Conservation (phyloP, 163 green algal genomes). For the Picocystis sp. region DNA sequence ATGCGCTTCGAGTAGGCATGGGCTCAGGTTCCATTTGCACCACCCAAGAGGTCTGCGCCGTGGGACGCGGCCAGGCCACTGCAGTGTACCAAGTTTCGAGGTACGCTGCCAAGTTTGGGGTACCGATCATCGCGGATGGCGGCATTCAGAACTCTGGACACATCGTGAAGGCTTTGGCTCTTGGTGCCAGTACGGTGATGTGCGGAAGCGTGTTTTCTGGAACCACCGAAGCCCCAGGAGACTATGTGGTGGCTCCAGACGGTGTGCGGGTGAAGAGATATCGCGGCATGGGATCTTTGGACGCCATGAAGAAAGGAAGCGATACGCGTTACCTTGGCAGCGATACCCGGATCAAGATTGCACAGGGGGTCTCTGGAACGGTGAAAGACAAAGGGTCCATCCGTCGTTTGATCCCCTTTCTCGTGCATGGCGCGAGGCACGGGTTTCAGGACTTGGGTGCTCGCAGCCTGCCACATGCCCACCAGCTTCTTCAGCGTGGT, state of each 20-base stretch:
- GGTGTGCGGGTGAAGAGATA: slow-evolving; percentile 57
- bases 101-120: slow-evolving; percentile 36
- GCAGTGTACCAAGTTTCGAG: slow-evolving; percentile 76
- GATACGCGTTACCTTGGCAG: slow-evolving; percentile 75
- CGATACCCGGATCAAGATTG: slow-evolving; percentile 55
- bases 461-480: slow-evolving; percentile 27
- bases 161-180: slow-evolving; percentile 63
- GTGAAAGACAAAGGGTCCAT: slow-evolving; percentile 84
- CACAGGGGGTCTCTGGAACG: slow-evolving; percentile 77
- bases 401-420: slow-evolving; percentile 46
- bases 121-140: slow-evolving; percentile 91
- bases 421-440: slow-evolving; percentile 20
- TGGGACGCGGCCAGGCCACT: slow-evolving; percentile 83
- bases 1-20: slow-evolving; percentile 91
- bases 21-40: slow-evolving; percentile 96
- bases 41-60: slow-evolving; percentile 93
- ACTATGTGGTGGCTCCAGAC: slow-evolving; percentile 59
- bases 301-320: slow-evolving; percentile 91
- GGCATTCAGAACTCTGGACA: slow-evolving; percentile 86
- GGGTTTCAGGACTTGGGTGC: slow-evolving; percentile 59
- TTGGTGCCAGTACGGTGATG: slow-evolving; percentile 89
- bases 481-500: slow-evolving; percentile 39
- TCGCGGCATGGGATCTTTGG: slow-evolving; percentile 52
- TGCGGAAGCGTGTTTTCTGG: slow-evolving; percentile 87
- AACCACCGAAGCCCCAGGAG: slow-evolving; percentile 76